Evolutionary conservation across 2,329 filamentous ascomycete species (phyloP).

Genomic region (Raffaelea arxii): DNA sequence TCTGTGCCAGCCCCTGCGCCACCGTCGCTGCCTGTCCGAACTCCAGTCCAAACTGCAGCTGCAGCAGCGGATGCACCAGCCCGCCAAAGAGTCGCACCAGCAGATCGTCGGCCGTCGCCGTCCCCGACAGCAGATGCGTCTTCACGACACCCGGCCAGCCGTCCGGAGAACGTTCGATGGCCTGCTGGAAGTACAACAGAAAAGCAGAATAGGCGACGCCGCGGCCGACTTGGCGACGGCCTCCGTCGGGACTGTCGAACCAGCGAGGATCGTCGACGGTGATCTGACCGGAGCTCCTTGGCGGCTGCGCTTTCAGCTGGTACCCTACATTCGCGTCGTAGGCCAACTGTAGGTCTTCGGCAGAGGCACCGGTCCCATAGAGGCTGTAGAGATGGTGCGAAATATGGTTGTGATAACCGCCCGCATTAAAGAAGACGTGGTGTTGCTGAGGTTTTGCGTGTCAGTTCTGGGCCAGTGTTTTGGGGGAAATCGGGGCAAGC

Average conservation of each 20-base stretch:
- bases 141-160: constrained; percentile 45
- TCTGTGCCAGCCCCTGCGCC: constrained; percentile 69
- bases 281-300: constrained; percentile 24
- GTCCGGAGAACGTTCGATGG: constrained; percentile 48
- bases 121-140: constrained; percentile 59
- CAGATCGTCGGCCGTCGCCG: constrained; percentile 58
- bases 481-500: too few species aligned
- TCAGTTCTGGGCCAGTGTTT: not conserved
- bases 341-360: constrained; percentile 47
- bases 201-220: constrained; percentile 60
- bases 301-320: constrained; percentile 45
- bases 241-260: constrained; percentile 32
- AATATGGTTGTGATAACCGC: constrained; percentile 75
- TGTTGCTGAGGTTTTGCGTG: constrained; percentile 31
- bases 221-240: constrained; percentile 47
- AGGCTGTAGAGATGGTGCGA: constrained; percentile 67
- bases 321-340: constrained; percentile 59
- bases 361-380: constrained; percentile 62
- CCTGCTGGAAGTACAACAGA: constrained; percentile 63
- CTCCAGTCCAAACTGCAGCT: constrained; percentile 77
- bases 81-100: constrained; percentile 59
- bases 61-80: constrained; percentile 71
- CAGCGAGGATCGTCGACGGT: not conserved
- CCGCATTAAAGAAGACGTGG: constrained; percentile 71
- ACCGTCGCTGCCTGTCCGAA: constrained; percentile 74